Evolutionary conservation across 2,329 filamentous ascomycete species (phyloP), one percentile per base, ranked within the genome.

Genomic region (Lachnum nothofagi): DNA sequence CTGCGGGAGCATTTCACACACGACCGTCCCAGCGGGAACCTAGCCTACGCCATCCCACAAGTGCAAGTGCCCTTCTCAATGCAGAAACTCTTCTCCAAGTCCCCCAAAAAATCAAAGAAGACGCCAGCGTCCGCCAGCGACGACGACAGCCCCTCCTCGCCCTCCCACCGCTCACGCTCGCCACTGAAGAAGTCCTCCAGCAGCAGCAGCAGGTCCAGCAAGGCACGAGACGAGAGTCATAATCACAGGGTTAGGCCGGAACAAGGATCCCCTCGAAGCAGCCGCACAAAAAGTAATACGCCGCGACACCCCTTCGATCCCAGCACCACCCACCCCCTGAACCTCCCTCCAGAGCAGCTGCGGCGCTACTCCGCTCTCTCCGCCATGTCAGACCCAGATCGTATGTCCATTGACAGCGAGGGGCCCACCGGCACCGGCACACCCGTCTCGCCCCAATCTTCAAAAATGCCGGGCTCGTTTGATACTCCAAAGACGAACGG

Each of bases 281-380:
- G 56, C 52, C 62, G 62, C 49, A 53, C 46, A 51, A 31, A 63
- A 60, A 54, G 5, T 20, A 53, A 58, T 48, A 56, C 60, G 31
- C 54, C 58, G 20, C 60, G 56, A 48, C 72, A 77, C 55, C 71
- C 70, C 60, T 69, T 74, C 63, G 83, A 88, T 65, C 75, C 76
- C 56, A 80, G 91, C 66, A 85, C 82, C 66, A 85, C 82, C 2
- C 91, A 96, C 68, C 91, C 91, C 33, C 78, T 96, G 44, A 96
- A 96, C 64, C 80, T 95, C 19, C 89, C 86, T 2, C 90, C 90
- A 40, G 90, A 95, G 72, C 85, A 95, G 76, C 80, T 89, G 63
- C 86, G 87, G 68, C 82, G 88, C 54, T 70, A 87, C 49, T 88
- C 85, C 42, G 77, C 77, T 59, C 76, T 89, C 54, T 84, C 83